Base-by-base conservation (phyloP, 2,329 filamentous ascomycete species). In the Diaporthe helianthi region DNA sequence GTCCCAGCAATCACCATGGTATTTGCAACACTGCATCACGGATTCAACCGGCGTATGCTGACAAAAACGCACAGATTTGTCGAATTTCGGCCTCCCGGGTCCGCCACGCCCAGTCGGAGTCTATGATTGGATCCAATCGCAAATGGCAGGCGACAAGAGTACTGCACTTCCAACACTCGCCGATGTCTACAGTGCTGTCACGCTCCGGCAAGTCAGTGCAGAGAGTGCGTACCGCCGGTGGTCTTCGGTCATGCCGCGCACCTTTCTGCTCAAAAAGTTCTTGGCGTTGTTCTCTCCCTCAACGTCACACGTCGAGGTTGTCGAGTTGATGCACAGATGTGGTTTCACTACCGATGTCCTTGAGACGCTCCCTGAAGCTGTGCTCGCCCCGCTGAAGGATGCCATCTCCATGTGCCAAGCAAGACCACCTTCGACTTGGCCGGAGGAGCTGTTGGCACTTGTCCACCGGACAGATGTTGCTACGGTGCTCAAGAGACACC, bases 391-490 rank as follows among this genome's bases (percentile, higher is more conserved):
- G 0, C 83, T 98, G 17, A 91, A 92, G 76, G 94, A 98, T 80
- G 90, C 91, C 6, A 93, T 98, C 49, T 87, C 90, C n/a, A 86
- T 89, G 72, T 97, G 93, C 73, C 94, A 97, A 78, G 87, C 89
- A n/a, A 87, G 89, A 70, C 95, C 95, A 22, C 93, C 94, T 12
- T 86, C 90, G 0, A 87, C 86, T 1, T 98, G 95, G 94, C 85
- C 87, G 17, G 85, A 85, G 51, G 85, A 88, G 1, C 82, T 97
- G 7, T 85, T 98, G 17, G 85, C 90, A 66, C 82, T 98, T 6
- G 89, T 98, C 15, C 91, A 93, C 65, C 88, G 96, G 70, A 90
- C 93, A 71, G 96, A 98, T 76, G 87, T 98, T 51, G 90, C 89
- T 73, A 85, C 89, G 53, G 84, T 93, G 12, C 82, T 93, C 61